Conservation (phyloP, 768 basidiomycete species). For the Hemileccinum impolitum region DNA sequence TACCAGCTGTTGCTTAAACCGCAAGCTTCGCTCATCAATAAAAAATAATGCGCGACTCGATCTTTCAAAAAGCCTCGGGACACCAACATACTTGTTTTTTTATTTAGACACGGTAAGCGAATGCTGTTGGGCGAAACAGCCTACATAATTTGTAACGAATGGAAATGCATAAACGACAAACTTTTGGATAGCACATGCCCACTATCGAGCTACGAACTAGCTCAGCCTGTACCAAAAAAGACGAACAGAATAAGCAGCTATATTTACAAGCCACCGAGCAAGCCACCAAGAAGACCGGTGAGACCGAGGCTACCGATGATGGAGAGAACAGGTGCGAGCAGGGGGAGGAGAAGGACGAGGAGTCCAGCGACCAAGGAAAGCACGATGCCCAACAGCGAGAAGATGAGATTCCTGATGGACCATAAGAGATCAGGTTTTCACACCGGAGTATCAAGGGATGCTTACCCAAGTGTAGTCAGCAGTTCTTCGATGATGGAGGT, state of each 20-base stretch:
- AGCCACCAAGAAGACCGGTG: background rate
- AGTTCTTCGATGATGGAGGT: background rate
- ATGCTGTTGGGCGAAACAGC: too few species aligned
- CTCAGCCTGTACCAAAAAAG: background rate
- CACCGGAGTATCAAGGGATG: background rate
- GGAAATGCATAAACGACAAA: too few species aligned
- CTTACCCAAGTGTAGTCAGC: constrained; percentile 2
- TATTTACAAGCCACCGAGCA: constrained; percentile 1
- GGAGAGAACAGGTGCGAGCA: constrained; percentile 9
- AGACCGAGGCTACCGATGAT: constrained; percentile 8
- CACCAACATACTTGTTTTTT: background rate
- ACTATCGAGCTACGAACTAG: background rate
- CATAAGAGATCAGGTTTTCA: background rate
- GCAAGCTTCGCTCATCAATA: too few species aligned
- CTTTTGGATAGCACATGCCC: background rate
- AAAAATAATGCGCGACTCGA: too few species aligned
- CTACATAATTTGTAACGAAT: too few species aligned
- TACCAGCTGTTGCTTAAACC: background rate
- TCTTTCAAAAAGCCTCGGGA: too few species aligned
- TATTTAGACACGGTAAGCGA: background rate
- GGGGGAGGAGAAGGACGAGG: background rate
- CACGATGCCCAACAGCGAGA: constrained; percentile 2
- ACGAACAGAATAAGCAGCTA: background rate
- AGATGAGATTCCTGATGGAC: background rate
- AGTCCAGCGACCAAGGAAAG: constrained; percentile 9